phyloP scores from a whole-genome alignment of 192 early-diverging fungal genomes.

The Backusella psychrophila region DNA sequence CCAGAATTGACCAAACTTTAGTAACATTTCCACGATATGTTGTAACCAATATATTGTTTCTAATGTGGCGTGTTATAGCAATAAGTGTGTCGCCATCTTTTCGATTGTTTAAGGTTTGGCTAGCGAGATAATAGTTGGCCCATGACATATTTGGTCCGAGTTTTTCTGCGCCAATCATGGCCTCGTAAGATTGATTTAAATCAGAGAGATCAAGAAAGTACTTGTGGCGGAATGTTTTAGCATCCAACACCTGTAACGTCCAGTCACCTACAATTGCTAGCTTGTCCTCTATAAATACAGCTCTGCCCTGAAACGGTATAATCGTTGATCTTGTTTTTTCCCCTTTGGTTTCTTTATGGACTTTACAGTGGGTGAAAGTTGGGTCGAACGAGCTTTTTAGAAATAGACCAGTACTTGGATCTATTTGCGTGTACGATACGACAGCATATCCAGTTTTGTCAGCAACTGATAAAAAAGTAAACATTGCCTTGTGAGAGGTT shows the following conservation, averaged over 20 bases:
- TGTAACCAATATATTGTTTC: not conserved
- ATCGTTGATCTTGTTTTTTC: not conserved
- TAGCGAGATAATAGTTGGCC: not conserved
- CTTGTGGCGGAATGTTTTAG: not conserved
- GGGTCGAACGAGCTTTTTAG: not conserved
- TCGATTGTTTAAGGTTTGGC: not conserved
- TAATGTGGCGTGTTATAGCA: not conserved
- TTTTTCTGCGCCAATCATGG: not conserved
- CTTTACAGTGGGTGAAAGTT: not conserved
- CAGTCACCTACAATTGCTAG: not conserved
- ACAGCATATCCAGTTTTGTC: not conserved
- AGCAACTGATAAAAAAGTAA: not conserved
- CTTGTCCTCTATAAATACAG: not conserved
- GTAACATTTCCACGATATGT: not conserved
- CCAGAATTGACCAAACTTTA: not conserved
- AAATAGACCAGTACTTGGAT: not conserved
- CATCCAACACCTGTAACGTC: not conserved
- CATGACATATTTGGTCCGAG: not conserved
- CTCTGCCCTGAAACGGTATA: not conserved
- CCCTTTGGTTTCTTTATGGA: not conserved
- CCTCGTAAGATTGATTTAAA: not conserved
- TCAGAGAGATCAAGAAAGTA: not conserved
- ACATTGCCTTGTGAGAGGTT: not conserved
- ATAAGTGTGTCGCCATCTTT: not conserved
- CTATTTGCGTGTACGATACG: not conserved